A percentile compares a stretch with the other conserved stretches of the same genome.
Evolutionary conservation across 1,284 basidiomycete species (phyloP).

Genomic region (Ganoderma sinense): DNA sequence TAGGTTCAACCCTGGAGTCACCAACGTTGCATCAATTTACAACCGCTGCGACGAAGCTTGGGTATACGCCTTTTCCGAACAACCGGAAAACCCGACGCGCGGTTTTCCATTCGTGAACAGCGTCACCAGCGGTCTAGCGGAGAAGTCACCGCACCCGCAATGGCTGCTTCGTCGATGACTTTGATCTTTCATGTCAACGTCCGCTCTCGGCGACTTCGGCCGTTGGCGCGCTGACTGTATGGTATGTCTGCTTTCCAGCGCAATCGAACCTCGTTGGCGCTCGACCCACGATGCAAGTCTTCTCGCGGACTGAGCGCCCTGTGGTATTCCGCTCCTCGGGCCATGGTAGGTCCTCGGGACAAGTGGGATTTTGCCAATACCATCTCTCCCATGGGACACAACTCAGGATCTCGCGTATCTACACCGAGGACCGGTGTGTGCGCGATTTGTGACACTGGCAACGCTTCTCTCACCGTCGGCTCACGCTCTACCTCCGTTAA

Average conservation of each 20-base stretch:
- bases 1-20: not conserved
- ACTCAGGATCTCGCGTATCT: not conserved
- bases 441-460: slow-evolving; percentile 8
- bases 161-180: not conserved
- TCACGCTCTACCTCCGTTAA: slow-evolving; percentile 23
- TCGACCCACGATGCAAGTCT: slow-evolving; percentile 12
- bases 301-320: slow-evolving; percentile 5
- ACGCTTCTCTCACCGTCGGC: slow-evolving; percentile 10
- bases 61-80: not conserved
- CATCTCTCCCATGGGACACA: not conserved
- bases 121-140: not conserved
- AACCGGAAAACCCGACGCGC: not conserved
- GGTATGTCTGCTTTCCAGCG: not conserved
- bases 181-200: not conserved
- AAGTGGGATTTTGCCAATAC: not conserved
- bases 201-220: not conserved
- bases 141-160: not conserved
- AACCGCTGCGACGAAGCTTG: not conserved
- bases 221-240: not conserved
- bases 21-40: slow-evolving; percentile 6
- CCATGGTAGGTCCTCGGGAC: not conserved
- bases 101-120: not conserved
- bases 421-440: not conserved
- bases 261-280: slow-evolving; percentile 6
- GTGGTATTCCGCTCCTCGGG: not conserved